phyloP scores from a whole-genome alignment of 768 basidiomycete species.

The Amanita thiersii region DNA sequence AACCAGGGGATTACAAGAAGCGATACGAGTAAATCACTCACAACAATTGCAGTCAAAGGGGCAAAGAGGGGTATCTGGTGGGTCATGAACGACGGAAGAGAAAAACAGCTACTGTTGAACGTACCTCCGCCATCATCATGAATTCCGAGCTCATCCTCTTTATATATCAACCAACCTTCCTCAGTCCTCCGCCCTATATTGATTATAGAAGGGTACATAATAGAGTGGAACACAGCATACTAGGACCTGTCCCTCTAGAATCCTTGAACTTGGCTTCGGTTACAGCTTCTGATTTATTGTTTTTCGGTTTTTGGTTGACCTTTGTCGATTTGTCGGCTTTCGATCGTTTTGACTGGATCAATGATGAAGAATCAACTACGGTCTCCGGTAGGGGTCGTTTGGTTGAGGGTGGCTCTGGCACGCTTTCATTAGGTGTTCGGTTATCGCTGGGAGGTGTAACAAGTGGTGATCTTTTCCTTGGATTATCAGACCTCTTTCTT shows the following conservation, averaged over 20 bases:
- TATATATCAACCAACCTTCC: constrained; percentile 74
- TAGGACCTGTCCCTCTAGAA: constrained; percentile 63
- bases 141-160: constrained; percentile 78
- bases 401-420: constrained; percentile 16
- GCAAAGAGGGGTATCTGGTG: constrained; percentile 70
- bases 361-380: constrained; percentile 54
- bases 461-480: constrained; percentile 19
- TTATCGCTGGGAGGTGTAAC: background rate
- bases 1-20: background rate
- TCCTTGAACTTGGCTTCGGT: constrained; percentile 54
- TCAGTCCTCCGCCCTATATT: constrained; percentile 65
- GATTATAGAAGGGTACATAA: constrained; percentile 10
- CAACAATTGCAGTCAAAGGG: constrained; percentile 90
- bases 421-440: constrained; percentile 5
- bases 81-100: constrained; percentile 17
- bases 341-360: constrained; percentile 25
- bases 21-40: constrained; percentile 28
- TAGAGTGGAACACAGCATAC: constrained; percentile 33
- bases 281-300: constrained; percentile 20
- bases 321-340: constrained; percentile 22
- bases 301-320: background rate
- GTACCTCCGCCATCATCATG: constrained; percentile 63
- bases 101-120: constrained; percentile 15
- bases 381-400: constrained; percentile 48
- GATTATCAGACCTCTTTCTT: constrained; percentile 35